Evolutionary conservation across 257 asterid genomes (phyloP).

Genomic region (Solanum sparsipilum): DNA sequence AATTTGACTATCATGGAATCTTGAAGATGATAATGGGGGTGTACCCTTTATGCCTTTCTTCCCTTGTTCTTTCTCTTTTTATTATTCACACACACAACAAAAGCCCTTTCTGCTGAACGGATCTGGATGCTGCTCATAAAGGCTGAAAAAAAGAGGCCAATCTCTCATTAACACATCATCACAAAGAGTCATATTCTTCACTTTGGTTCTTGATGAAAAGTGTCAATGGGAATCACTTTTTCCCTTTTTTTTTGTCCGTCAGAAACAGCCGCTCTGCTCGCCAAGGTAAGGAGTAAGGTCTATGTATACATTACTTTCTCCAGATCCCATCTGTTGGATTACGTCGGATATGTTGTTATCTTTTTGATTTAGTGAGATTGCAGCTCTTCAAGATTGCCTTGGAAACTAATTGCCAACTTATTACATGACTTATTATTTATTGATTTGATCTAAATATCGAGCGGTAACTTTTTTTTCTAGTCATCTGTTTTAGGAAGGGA

Average conservation of each 20-base stretch:
- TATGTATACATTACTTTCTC: neutral
- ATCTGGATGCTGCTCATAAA: constrained; percentile 4
- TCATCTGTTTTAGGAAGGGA: neutral
- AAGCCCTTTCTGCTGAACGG: constrained; percentile 1
- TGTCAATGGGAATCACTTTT: neutral
- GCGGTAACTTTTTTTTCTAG: neutral
- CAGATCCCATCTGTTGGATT: fast-evolving
- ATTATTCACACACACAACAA: neutral
- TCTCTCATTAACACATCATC: neutral
- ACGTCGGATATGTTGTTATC: neutral
- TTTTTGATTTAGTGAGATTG: neutral
- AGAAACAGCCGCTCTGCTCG: neutral
- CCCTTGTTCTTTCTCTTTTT: constrained; percentile 8
- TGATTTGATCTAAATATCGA: neutral
- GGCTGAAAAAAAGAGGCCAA: neutral
- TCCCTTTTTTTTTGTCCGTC: neutral
- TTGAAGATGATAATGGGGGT: constrained; percentile 16
- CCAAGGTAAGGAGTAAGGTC: neutral
- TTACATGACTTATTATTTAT: neutral
- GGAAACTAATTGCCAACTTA: neutral
- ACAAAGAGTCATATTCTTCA: neutral
- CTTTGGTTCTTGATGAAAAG: neutral
- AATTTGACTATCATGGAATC: constrained; percentile 8
- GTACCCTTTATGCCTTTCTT: constrained; percentile 21
- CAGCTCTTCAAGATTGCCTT: neutral